Conservation (phyloP, 225 moss, liverwort and hornwort genomes). For the Straminergon stramineum region DNA sequence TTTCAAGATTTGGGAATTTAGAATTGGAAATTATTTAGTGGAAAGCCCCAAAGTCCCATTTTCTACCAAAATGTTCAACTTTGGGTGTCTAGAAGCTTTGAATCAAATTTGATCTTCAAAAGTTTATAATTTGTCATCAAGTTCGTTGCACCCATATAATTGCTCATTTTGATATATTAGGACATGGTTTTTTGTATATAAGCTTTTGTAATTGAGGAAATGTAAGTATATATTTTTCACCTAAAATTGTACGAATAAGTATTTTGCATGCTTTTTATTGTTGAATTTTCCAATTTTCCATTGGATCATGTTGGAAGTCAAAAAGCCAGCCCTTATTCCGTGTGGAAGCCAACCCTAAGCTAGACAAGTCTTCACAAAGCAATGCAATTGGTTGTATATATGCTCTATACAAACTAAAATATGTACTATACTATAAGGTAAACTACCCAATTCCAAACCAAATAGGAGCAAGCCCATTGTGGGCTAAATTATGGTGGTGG, state of each 20-base stretch:
- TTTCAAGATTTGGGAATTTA: neutral
- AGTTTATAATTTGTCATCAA: neutral
- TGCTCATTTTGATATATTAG: neutral
- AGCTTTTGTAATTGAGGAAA: neutral
- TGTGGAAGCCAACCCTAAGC: too few species aligned
- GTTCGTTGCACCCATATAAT: neutral
- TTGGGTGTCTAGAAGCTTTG: neutral
- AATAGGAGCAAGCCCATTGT: too few species aligned
- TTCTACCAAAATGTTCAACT: neutral
- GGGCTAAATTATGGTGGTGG: too few species aligned
- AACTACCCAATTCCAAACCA: too few species aligned
- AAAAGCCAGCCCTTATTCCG: too few species aligned
- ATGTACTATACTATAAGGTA: too few species aligned
- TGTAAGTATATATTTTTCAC: neutral
- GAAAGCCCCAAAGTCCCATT: neutral
- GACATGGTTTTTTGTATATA: neutral
- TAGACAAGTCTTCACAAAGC: fast-evolving
- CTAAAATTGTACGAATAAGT: neutral
- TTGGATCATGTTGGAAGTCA: neutral
- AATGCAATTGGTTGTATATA: neutral
- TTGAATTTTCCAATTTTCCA: neutral
- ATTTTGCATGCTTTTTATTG: neutral
- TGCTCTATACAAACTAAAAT: neutral
- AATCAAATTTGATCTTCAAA: neutral
- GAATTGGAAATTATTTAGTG: neutral